Conservation (phyloP, 192 early-diverging fungal genomes). For the Linnemannia exigua region DNA sequence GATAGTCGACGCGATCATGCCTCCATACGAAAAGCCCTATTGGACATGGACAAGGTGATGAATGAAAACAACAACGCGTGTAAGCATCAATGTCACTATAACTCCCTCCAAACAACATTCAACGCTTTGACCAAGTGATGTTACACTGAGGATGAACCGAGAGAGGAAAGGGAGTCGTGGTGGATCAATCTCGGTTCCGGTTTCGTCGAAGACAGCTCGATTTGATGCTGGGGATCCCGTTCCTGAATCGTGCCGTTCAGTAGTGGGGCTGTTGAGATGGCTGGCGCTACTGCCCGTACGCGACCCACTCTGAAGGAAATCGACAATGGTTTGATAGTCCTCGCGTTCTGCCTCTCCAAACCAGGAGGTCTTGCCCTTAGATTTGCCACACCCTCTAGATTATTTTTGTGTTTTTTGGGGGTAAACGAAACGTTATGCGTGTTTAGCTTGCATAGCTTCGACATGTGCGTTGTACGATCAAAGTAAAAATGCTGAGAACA, state of each 20-base stretch:
- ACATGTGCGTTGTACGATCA: not conserved
- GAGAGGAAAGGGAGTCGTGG: constrained; percentile 45
- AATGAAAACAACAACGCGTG: not conserved
- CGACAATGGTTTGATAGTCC: constrained; percentile 55
- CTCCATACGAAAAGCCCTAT: constrained; percentile 54
- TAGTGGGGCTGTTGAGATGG: not conserved
- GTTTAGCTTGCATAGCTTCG: constrained; percentile 1
- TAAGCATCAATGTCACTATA: not conserved
- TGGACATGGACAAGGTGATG: no score
- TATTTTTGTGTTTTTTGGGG: not conserved
- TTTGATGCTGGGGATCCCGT: not conserved
- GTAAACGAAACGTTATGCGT: not conserved
- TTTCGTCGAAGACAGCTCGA: constrained; percentile 39
- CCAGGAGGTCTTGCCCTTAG: constrained; percentile 59
- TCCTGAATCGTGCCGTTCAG: not conserved
- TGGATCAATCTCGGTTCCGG: constrained; percentile 29
- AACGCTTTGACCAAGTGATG: not conserved
- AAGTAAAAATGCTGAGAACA: constrained; percentile 5
- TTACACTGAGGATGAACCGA: constrained; percentile 47
- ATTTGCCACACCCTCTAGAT: constrained; percentile 55
- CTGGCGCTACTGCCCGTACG: not conserved
- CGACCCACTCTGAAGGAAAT: constrained; percentile 46
- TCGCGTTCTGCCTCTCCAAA: constrained; percentile 54
- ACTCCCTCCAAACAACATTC: no score
- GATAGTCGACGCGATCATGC: constrained; percentile 49